Evolutionary conservation across 805 yeast species (phyloP).

Genomic region (Saccharomyces paradoxus): DNA sequence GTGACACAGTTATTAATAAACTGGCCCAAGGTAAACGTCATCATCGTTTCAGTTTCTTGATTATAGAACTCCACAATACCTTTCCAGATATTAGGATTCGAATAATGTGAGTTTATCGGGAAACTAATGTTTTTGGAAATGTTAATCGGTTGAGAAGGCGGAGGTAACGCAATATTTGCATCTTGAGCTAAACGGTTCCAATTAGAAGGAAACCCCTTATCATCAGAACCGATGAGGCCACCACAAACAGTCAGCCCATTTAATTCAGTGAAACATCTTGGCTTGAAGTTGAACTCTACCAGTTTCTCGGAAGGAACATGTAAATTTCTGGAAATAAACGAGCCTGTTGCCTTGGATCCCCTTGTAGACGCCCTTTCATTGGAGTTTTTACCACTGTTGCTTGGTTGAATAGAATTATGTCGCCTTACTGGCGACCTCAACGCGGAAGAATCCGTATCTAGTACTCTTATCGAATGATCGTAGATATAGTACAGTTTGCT

Average conservation of each 20-base stretch:
- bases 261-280: slow-evolving; percentile 58
- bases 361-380: neutral
- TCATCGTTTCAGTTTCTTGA: slow-evolving; percentile 38
- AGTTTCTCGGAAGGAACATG: slow-evolving; percentile 29
- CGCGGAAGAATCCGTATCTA: slow-evolving; percentile 31
- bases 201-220: slow-evolving; percentile 24
- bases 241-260: slow-evolving; percentile 49
- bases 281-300: slow-evolving; percentile 52
- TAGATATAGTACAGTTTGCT: slow-evolving; percentile 50
- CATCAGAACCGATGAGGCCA: slow-evolving; percentile 39
- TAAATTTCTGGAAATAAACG: neutral
- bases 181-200: slow-evolving; percentile 19
- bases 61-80: slow-evolving; percentile 43
- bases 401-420: neutral
- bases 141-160: slow-evolving; percentile 22
- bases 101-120: slow-evolving; percentile 24
- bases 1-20: slow-evolving; percentile 77
- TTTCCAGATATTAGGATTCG: slow-evolving; percentile 35
- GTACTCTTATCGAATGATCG: slow-evolving; percentile 42
- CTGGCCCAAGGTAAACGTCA: slow-evolving; percentile 60
- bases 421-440: slow-evolving; percentile 1
- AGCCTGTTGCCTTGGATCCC: neutral
- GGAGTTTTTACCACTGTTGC: neutral
- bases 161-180: slow-evolving; percentile 3
- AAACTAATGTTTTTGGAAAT: slow-evolving; percentile 24